Evolutionary conservation across 768 basidiomycete species (phyloP), one percentile per base, ranked within the genome.

Genomic region (Agaricus subrufescens): DNA sequence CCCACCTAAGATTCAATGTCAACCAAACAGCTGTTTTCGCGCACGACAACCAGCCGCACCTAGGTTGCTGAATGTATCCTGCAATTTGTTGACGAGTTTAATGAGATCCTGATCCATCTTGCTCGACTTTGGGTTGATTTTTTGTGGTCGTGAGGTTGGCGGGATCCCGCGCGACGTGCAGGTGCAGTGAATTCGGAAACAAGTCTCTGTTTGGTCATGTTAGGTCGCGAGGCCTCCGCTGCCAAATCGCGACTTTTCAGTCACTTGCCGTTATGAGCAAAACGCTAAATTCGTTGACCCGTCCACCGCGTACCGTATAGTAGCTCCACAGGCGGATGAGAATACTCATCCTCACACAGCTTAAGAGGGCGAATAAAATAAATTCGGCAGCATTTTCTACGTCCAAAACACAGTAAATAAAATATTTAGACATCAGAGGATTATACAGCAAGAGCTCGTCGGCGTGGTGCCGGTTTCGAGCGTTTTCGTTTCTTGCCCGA

Each of bases 41-140:
- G 61, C 56, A 57, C 55, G 54, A 57, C 27, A 62, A 53, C 31
- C 50, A 50, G 49, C 74, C 87, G 62, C 62, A 91, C 91, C 91
- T 50, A 94, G 81, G 65, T 93, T 92, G 71, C 77, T 82, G 74
- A 94, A 94, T 56, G 91, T 94, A 65, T 94, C 92, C 74, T 98
- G 94, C 53, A 98, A 86, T 74, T 87, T 90, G 77, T 97, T 97
- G 44, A 98, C 95, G 12, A 96, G 83, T 64, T 87, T 87, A 61
- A 98, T 98, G 59, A 98, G 85, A 69, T 96, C 92, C 42, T 88
- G 84, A 71, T 98, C 95, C 95, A 98, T 98, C 56, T n/a, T 59
- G 23, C 23, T 19, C 5, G 11, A 15, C 9, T 47, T 9, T 12
- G 31, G 29, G n/a, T 15, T 26, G 40, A 56, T 27, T 30, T 30